A percentile compares a stretch with the other conserved stretches of the same genome.
phyloP scores from a whole-genome alignment of 257 asterid genomes.

The Plantago elongata region DNA sequence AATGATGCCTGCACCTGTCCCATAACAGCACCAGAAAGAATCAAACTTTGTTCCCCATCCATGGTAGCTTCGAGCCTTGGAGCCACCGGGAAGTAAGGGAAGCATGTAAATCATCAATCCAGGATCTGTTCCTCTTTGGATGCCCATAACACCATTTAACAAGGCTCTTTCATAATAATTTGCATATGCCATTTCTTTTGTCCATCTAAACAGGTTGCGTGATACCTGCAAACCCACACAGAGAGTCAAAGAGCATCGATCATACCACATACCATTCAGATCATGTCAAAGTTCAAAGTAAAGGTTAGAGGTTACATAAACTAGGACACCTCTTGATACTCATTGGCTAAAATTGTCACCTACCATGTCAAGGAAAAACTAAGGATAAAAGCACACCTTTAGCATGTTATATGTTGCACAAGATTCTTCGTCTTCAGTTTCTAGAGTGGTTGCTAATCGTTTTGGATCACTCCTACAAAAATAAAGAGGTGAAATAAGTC shows the following conservation, averaged over 20 bases:
- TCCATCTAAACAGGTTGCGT: slow-evolving; percentile 81
- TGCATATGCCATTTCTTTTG: slow-evolving; percentile 78
- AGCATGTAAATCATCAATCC: slow-evolving; percentile 97
- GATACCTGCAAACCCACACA: slow-evolving; percentile 55
- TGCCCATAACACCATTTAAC: slow-evolving; percentile 83
- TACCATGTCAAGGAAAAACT: no score
- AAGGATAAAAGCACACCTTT: slow-evolving; percentile 44
- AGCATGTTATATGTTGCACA: slow-evolving; percentile 96
- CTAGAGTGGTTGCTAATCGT: slow-evolving; percentile 60
- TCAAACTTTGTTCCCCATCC: slow-evolving; percentile 87
- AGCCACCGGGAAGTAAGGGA: slow-evolving; percentile 72
- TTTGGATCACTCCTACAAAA: slow-evolving; percentile 70
- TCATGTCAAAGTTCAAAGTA: background rate
- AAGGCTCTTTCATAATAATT: slow-evolving; percentile 88
- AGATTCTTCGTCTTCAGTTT: slow-evolving; percentile 77
- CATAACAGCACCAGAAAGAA: slow-evolving; percentile 97
- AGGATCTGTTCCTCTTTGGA: slow-evolving; percentile 87
- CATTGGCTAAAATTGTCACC: no score
- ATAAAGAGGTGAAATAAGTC: background rate
- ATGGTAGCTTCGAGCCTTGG: slow-evolving; percentile 76
- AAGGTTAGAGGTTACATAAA: background rate
- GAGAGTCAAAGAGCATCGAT: slow-evolving; percentile 9
- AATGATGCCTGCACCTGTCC: slow-evolving; percentile 57
- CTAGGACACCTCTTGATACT: no score
- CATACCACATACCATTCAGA: background rate